phyloP scores from a whole-genome alignment of 2,329 filamentous ascomycete genomes.

The Stachybotrys elegans region DNA sequence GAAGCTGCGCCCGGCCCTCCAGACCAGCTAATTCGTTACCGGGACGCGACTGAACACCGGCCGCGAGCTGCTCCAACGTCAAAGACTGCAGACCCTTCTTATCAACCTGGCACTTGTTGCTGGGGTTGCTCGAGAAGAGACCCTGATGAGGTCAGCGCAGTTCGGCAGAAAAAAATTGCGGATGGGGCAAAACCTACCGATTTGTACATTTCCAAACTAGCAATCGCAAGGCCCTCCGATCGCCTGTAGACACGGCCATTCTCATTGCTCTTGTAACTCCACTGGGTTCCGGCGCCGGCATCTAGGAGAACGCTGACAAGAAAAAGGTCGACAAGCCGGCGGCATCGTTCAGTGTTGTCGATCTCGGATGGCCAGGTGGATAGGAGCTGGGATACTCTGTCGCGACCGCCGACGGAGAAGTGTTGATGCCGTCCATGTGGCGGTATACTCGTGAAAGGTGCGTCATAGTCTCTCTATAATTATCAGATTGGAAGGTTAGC shows the following conservation, averaged over 20 bases:
- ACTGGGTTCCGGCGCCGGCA: constrained; percentile 82
- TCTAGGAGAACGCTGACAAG: constrained; percentile 76
- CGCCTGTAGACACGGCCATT: constrained; percentile 77
- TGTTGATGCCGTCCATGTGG: constrained; percentile 84
- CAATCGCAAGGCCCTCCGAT: constrained; percentile 81
- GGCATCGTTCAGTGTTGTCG: constrained; percentile 68
- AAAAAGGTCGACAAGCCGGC: constrained; percentile 73
- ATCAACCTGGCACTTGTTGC: constrained; percentile 86
- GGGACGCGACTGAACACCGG: constrained; percentile 78
- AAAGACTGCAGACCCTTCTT: constrained; percentile 71
- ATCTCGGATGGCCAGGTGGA: constrained; percentile 63
- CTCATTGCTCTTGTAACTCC: constrained; percentile 90
- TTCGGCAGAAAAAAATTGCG: background rate
- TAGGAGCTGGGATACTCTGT: constrained; percentile 67
- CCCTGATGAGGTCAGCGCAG: constrained; percentile 42
- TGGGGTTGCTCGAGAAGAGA: constrained; percentile 75
- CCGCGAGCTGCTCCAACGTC: constrained; percentile 68
- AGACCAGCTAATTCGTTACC: constrained; percentile 79
- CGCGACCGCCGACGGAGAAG: constrained; percentile 73
- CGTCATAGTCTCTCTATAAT: constrained; percentile 48
- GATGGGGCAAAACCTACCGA: constrained; percentile 33
- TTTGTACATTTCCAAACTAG: constrained; percentile 88
- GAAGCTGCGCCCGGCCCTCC: constrained; percentile 74
- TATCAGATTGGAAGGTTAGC: no score
- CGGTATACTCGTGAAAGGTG: constrained; percentile 62